Percentiles rank a stretch among this genome's conserved stretches.
Evolutionary conservation across 1,284 basidiomycete species (phyloP).

Genomic region (Lentinus polychrous): DNA sequence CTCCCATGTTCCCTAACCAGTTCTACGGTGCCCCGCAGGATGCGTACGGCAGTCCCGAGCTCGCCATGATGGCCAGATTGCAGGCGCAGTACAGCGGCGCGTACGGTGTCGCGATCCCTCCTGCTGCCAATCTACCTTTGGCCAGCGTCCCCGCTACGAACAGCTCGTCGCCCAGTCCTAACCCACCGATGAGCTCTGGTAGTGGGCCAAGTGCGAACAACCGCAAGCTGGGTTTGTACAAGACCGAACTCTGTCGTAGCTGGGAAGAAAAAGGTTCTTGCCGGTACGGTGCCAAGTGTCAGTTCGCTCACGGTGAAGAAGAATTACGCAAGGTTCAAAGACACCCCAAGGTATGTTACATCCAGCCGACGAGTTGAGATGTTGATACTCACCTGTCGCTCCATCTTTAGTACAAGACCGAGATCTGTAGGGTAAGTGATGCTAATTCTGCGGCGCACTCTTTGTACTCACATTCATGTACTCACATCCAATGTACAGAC

Average conservation of each 20-base stretch:
- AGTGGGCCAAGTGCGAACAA: slow-evolving; percentile 82
- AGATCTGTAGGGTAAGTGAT: slow-evolving; percentile 74
- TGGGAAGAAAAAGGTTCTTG: slow-evolving; percentile 93
- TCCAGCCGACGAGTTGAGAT: slow-evolving; percentile 5
- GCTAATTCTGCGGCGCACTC: slow-evolving; percentile 6
- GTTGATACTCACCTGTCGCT: slow-evolving; percentile 5
- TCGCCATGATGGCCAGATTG: slow-evolving; percentile 43
- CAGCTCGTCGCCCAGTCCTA: slow-evolving; percentile 19
- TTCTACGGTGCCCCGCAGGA: slow-evolving; percentile 56
- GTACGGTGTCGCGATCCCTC: slow-evolving; percentile 33
- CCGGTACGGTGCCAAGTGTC: slow-evolving; percentile 81
- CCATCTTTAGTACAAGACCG: slow-evolving; percentile 73
- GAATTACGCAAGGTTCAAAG: slow-evolving; percentile 76
- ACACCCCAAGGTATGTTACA: slow-evolving; percentile 71
- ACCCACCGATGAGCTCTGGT: slow-evolving; percentile 15
- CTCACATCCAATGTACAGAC: slow-evolving; percentile 44
- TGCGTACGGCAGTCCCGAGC: slow-evolving; percentile 44
- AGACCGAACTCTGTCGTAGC: slow-evolving; percentile 86
- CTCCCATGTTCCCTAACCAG: slow-evolving; percentile 57
- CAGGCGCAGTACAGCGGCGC: slow-evolving; percentile 45
- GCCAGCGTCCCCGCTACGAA: slow-evolving; percentile 19
- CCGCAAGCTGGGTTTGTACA: slow-evolving; percentile 82
- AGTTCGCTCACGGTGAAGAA: slow-evolving; percentile 86
- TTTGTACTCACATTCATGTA: slow-evolving; percentile 10
- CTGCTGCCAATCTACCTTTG: slow-evolving; percentile 33